These are phyloP conservation scores for Lipomyces starkeyi DNA, from an alignment of 805 yeast genomes.

Conservation along the genomic window DNA sequence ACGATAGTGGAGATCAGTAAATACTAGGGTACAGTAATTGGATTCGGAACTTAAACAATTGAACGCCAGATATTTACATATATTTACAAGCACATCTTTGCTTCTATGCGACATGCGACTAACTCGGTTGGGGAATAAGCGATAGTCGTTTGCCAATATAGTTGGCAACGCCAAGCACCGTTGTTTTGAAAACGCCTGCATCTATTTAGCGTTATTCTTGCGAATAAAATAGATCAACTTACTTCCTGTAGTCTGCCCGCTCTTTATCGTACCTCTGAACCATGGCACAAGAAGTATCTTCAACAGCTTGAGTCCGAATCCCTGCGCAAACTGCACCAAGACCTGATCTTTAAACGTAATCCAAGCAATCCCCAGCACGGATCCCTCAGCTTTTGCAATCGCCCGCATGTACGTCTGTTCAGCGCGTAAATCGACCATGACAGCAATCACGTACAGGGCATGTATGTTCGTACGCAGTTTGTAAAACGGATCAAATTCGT, in stretches of 20 bases:
- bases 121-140: background rate
- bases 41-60: background rate
- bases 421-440: constrained; percentile 33
- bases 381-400: constrained; percentile 27
- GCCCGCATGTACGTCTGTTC: constrained; percentile 29
- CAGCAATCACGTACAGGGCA: constrained; percentile 13
- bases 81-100: background rate
- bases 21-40: background rate
- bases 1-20: background rate
- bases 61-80: constrained; percentile 7
- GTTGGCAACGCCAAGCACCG: background rate
- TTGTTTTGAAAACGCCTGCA: background rate
- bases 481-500: constrained; percentile 8
- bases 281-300: constrained; percentile 21
- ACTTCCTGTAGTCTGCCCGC: constrained; percentile 29
- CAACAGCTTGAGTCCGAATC: constrained; percentile 27
- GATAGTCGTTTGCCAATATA: background rate
- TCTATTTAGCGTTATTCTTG: background rate
- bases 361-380: constrained; percentile 18
- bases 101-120: background rate
- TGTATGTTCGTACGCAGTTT: constrained; percentile 10
- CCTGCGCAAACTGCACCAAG: constrained; percentile 35
- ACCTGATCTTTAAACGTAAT: constrained; percentile 37
- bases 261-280: constrained; percentile 11
- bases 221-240: background rate